Base-by-base conservation (phyloP, 768 basidiomycete genomes). In the Rhizopogon rudus region DNA sequence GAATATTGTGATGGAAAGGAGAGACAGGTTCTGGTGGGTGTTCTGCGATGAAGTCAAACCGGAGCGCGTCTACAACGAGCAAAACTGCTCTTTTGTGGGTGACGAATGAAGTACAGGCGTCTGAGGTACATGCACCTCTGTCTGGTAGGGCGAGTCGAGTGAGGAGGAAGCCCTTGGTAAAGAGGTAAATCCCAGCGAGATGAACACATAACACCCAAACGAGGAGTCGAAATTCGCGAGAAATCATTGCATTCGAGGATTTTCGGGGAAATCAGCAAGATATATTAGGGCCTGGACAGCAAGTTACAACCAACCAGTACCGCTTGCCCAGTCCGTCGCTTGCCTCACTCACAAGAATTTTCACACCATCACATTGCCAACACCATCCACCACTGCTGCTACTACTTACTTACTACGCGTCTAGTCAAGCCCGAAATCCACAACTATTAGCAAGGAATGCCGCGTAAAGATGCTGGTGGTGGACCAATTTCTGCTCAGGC, bases 141-240 rank as follows among this genome's bases (percentile, higher is more conserved):
- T 70, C 55, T 42, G 62, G 63, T 40, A 70, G 68, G 46, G 70
- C 64, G 7, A 71, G 46, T 17, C 96, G 83, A 28, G 87, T 89
- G 52, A 98, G 79, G 29, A 99, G 84, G 70, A 98, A 99, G 8
- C 97, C 97, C 22, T 86, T 80, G 0, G 90, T 91, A 72, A 97
- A 98, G 52, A 96, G 82, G 68, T 89, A 91, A 28, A 98, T 83
- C 13, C 88, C 93, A 28, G 84, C 77, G 44, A 86, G 62, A 61
- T 98, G 94, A 28, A 90, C 67, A 45, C 83, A 70, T 55, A 78
- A 75, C 22, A 93, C 71, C 80, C 83, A 87, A 51, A 81, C 55
- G 13, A 88, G 65, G 33, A 82, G 62, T 43, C 37, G 45, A 3
- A 59, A 52, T 54, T 45, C 61, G 43, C 51, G 54, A 22, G 51